Conservation (phyloP, 495 filamentous ascomycete species). For the Penicillium arizonense region DNA sequence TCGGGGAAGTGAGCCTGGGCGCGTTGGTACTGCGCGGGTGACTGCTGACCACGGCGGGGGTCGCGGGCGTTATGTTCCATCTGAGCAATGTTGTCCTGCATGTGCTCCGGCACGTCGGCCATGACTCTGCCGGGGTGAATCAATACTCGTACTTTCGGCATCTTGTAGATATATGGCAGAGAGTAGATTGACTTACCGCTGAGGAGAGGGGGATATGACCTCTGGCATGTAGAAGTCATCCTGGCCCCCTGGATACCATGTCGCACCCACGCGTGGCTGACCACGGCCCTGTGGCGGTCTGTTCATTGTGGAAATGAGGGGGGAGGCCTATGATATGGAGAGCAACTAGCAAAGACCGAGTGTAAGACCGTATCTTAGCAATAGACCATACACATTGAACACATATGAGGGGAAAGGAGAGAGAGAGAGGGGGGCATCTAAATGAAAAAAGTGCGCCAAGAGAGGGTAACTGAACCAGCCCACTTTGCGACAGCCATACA, state of each 20-base stretch:
- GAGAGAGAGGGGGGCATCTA: no score
- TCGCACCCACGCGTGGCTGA: conserved; percentile 66
- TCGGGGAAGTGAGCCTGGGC: conserved; percentile 36
- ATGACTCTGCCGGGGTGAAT: conserved; percentile 55
- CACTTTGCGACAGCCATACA: no score
- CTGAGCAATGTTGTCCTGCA: conserved; percentile 86
- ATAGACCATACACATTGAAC: no score
- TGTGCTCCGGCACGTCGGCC: conserved; percentile 78
- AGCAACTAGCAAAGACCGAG: background rate
- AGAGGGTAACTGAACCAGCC: no score
- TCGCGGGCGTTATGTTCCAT: conserved; percentile 75
- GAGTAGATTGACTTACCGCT: conserved; percentile 63
- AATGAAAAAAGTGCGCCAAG: no score
- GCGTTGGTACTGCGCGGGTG: conserved; percentile 35
- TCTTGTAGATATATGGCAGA: conserved; percentile 2
- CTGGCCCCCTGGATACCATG: conserved; percentile 83
- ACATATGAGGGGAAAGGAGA: no score
- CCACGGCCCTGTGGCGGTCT: conserved; percentile 43
- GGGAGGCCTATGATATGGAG: background rate
- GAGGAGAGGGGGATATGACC: conserved; percentile 78
- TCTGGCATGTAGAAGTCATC: conserved; percentile 87
- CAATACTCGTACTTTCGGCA: conserved; percentile 25
- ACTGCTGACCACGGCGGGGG: conserved; percentile 39
- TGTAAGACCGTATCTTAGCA: no score
- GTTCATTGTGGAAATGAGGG: conserved; percentile 29